Evolutionary conservation across 176 grass and related monocot genomes (phyloP).

Genomic region (Cenchrus fungigraminus): DNA sequence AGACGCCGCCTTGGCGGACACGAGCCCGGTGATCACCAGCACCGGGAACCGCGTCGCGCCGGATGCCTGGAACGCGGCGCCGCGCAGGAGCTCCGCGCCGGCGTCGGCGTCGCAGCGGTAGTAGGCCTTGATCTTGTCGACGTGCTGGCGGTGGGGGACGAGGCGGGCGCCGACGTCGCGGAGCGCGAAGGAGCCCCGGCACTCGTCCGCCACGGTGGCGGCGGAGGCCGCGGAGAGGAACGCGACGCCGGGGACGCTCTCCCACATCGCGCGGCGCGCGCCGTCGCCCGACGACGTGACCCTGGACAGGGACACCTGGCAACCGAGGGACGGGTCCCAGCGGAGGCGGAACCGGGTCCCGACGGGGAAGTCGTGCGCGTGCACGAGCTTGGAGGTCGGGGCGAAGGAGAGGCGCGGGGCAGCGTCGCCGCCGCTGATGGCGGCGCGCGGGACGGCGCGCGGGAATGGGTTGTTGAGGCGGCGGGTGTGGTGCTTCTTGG

Average conservation of each 20-base stretch:
- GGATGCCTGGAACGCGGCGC: slow-evolving; percentile 35
- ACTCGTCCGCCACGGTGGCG: slow-evolving; percentile 64
- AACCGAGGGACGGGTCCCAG: slow-evolving; percentile 60
- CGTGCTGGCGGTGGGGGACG: slow-evolving; percentile 60
- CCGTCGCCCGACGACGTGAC: background rate
- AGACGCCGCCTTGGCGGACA: slow-evolving; percentile 30
- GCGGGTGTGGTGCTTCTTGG: slow-evolving; percentile 68
- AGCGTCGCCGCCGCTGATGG: slow-evolving; percentile 44
- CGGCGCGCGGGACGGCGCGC: slow-evolving; percentile 35
- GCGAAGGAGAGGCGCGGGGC: slow-evolving; percentile 54
- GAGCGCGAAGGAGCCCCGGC: slow-evolving; percentile 82
- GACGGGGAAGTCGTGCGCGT: slow-evolving; percentile 54
- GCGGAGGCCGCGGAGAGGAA: slow-evolving; percentile 74
- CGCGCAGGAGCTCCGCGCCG: slow-evolving; percentile 46
- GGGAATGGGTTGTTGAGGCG: slow-evolving; percentile 92
- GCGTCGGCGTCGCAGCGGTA: slow-evolving; percentile 51
- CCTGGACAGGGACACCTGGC: slow-evolving; percentile 32
- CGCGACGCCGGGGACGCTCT: slow-evolving; percentile 66
- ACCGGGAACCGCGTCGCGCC: slow-evolving; percentile 56
- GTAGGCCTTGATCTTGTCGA: slow-evolving; percentile 60
- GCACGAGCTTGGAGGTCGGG: slow-evolving; percentile 59
- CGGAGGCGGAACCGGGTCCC: slow-evolving; percentile 60
- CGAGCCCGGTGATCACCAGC: slow-evolving; percentile 60
- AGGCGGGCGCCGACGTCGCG: slow-evolving; percentile 57
- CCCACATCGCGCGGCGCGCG: slow-evolving; percentile 51